Percentiles rank a stretch among this genome's conserved stretches.
phyloP scores from a whole-genome alignment of 1,139 yeast species.

The Zhuliangozyma parablackwelliae region DNA sequence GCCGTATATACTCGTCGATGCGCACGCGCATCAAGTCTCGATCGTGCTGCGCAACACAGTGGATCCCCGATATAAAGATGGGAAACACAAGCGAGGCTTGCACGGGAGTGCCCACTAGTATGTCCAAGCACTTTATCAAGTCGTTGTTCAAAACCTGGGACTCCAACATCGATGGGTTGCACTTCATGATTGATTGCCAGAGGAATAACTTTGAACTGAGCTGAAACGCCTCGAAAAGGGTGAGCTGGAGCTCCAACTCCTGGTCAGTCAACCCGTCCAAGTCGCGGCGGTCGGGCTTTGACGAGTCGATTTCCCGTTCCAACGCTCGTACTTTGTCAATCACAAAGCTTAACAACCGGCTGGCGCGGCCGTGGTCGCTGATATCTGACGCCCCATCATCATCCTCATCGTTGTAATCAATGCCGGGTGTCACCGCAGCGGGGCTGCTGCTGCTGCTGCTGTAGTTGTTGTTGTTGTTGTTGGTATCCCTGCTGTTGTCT shows the following conservation, averaged over 20 bases:
- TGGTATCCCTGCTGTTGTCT: constrained; percentile 3
- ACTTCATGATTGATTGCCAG: constrained; percentile 55
- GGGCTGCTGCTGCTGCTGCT: background rate
- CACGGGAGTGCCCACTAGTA: constrained; percentile 60
- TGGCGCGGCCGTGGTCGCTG: constrained; percentile 24
- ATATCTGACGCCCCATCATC: constrained; percentile 17
- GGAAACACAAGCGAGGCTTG: constrained; percentile 76
- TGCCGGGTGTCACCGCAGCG: constrained; percentile 2
- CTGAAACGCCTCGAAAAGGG: constrained; percentile 70
- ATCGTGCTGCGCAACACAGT: constrained; percentile 49
- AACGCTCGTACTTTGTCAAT: constrained; percentile 38
- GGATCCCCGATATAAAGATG: constrained; percentile 70
- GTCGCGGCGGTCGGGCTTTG: constrained; percentile 53
- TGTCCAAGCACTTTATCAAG: constrained; percentile 54
- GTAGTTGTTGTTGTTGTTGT: background rate
- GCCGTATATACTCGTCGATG: constrained; percentile 51
- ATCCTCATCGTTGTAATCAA: constrained; percentile 5
- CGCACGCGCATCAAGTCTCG: constrained; percentile 48
- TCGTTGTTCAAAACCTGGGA: constrained; percentile 57
- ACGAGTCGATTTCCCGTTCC: constrained; percentile 47
- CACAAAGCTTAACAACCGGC: constrained; percentile 20
- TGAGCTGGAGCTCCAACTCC: constrained; percentile 63
- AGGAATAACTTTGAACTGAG: constrained; percentile 65
- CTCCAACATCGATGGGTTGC: constrained; percentile 62
- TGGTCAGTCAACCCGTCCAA: constrained; percentile 43